Base-by-base conservation (phyloP, 768 basidiomycete species). In the Brasilioporus rufonigricans region DNA sequence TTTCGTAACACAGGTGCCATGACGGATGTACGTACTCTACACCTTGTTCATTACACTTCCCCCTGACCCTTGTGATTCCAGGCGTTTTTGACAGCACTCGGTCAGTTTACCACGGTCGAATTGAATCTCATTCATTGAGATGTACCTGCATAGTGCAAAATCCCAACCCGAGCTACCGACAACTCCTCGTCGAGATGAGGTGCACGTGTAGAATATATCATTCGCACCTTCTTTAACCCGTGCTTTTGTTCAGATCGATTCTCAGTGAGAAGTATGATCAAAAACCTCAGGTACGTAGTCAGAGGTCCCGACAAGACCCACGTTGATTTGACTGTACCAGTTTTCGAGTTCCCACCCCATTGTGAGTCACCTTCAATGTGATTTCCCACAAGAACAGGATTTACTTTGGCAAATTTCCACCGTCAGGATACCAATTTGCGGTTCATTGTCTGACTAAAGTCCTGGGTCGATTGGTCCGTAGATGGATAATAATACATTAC, bases 1-100 rank as follows among this genome's bases (percentile, higher is more conserved):
- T 87, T 87, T 4, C 70, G 77, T 29, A 86, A 82, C 9, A 85
- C 85, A 6, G 89, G 89, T 44, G 89, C 89, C 8, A 91, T 91
- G 89, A 89, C 85, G 70, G 85, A 77, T 65, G 87, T 89, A 62
- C 29, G 84, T 76, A 18, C 5, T 21, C 14, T 23, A 26, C 13
- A 21, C 16, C 31, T 39, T 40, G 5, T 40, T 41, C 19, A 31
- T 13, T 4, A 23, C 29, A 38, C 19, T 44, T 21, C 7, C 24
- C 27, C 21, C 5, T 46, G 46, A 46, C 54, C 18, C 23, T 12
- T 9, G 18, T 46, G 21, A 38, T 48, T 1, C 33, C 52, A 80
- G 78, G 81, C 87, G 0, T 87, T 89, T 66, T 79, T 86, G 45
- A 65, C 74, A 33, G 78, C 74, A 16, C 71, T 90, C 18, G 71